Conservation (phyloP, 2,329 filamentous ascomycete species). For the Gnomoniopsis smithogilvyi region DNA sequence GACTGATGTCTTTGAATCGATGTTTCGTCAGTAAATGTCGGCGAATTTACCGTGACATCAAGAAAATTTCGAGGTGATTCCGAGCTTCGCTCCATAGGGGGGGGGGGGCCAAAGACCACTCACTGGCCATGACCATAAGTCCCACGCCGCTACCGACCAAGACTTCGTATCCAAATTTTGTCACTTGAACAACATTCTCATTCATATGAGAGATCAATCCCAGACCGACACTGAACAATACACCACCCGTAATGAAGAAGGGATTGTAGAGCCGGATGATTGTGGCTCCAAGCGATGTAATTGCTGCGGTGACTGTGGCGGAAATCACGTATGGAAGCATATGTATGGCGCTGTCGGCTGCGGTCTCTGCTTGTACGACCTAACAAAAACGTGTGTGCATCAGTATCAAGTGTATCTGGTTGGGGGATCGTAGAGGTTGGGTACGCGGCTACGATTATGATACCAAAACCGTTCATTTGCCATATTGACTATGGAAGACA, state of each 20-base stretch:
- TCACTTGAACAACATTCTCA: too few species aligned
- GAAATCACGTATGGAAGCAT: constrained; percentile 14
- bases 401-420: background rate
- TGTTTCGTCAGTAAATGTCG: background rate
- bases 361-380: background rate
- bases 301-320: background rate
- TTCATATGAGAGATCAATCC: background rate
- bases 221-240: constrained; percentile 2
- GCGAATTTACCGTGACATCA: background rate
- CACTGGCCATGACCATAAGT: constrained; percentile 9
- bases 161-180: background rate
- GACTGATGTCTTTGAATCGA: background rate
- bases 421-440: too few species aligned
- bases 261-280: constrained; percentile 15
- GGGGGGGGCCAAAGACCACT: too few species aligned
- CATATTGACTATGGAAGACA: background rate
- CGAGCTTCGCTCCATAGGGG: too few species aligned
- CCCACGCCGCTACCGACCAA: constrained; percentile 9
- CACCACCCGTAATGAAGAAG: constrained; percentile 10
- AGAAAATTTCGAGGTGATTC: too few species aligned
- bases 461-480: too few species aligned
- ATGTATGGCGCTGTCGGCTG: background rate
- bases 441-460: too few species aligned
- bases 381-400: background rate
- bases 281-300: background rate